Evolutionary conservation across 805 yeast genomes (phyloP).

Genomic region (Candida maltosa): DNA sequence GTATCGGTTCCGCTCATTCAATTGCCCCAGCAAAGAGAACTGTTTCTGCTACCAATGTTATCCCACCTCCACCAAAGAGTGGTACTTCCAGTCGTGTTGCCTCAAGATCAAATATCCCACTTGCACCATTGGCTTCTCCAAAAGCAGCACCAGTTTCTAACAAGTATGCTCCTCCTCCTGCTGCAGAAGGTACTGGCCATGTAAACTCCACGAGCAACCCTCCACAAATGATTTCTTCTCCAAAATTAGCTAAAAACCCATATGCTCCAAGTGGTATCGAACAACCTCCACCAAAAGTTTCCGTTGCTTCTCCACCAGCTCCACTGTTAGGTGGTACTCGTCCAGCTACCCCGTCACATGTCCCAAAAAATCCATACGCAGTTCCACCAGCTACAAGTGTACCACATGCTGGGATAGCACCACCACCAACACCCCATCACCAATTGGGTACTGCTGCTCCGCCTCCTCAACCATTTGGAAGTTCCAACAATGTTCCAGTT

Average conservation of each 20-base stretch:
- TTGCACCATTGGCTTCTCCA: conserved; percentile 10
- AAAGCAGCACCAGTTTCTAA: conserved; percentile 20
- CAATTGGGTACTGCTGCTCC: conserved; percentile 10
- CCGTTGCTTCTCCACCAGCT: conserved; percentile 19
- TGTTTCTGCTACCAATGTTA: conserved; percentile 6
- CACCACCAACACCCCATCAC: conserved; percentile 12
- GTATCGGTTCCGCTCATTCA: background rate
- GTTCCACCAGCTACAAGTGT: conserved; percentile 11
- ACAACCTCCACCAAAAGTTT: conserved; percentile 11
- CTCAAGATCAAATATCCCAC: conserved; percentile 17
- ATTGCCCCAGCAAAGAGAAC: conserved; percentile 7
- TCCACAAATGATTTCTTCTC: conserved; percentile 4
- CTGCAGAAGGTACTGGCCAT: conserved; percentile 12
- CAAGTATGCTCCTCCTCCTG: conserved; percentile 32
- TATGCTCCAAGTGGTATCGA: conserved; percentile 11
- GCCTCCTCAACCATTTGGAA: conserved; percentile 10
- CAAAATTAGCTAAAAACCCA: conserved; percentile 8
- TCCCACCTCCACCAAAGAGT: conserved; percentile 27
- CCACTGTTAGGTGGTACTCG: conserved; percentile 1
- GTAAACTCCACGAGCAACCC: conserved; percentile 13
- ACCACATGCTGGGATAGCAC: conserved; percentile 8
- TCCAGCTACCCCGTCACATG: conserved; percentile 19
- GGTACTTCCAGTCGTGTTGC: conserved; percentile 17
- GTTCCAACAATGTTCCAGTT: conserved; percentile 15
- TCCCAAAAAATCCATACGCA: conserved; percentile 33